Percentiles rank a stretch among this genome's conserved stretches.
Evolutionary conservation across 1,284 basidiomycete genomes (phyloP).

Genomic region (Melanopsichium pennsylvanicum): DNA sequence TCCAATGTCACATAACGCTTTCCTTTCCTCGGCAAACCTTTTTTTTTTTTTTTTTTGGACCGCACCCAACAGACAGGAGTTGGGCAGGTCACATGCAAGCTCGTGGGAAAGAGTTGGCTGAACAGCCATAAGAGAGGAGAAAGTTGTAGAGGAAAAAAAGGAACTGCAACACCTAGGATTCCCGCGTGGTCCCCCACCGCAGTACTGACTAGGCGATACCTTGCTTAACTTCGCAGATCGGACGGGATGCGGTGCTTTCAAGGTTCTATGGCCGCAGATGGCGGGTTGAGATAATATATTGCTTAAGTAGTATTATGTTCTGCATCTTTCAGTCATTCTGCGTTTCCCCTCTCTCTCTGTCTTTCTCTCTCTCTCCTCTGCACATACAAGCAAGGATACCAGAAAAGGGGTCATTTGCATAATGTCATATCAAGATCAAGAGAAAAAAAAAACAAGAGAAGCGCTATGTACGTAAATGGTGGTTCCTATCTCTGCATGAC

Average conservation of each 20-base stretch:
- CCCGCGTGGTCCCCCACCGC: slow-evolving; percentile 83
- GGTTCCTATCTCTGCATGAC: slow-evolving; percentile 1
- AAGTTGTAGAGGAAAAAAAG: slow-evolving; percentile 33
- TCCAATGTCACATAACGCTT: slow-evolving; percentile 23
- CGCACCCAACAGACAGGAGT: no score
- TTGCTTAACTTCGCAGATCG: slow-evolving; percentile 81
- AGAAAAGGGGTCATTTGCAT: slow-evolving; percentile 18
- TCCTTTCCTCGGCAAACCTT: slow-evolving; percentile 11
- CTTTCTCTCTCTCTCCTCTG: no score
- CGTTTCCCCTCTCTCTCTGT: no score
- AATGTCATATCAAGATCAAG: slow-evolving; percentile 17
- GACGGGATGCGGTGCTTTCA: slow-evolving; percentile 82
- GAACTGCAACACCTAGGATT: slow-evolving; percentile 82
- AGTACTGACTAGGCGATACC: slow-evolving; percentile 82
- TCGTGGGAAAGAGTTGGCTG: no score
- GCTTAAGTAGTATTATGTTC: no score
- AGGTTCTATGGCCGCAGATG: slow-evolving; percentile 79
- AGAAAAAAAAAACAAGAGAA: neutral
- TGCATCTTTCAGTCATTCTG: no score
- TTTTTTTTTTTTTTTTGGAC: slow-evolving; percentile 3
- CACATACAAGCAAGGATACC: neutral
- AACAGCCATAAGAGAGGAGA: no score
- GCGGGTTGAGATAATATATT: no score
- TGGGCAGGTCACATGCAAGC: no score
- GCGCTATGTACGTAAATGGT: slow-evolving; percentile 22